Conservation (phyloP, 805 yeast genomes). For the Scheffersomyces coipomensis region DNA sequence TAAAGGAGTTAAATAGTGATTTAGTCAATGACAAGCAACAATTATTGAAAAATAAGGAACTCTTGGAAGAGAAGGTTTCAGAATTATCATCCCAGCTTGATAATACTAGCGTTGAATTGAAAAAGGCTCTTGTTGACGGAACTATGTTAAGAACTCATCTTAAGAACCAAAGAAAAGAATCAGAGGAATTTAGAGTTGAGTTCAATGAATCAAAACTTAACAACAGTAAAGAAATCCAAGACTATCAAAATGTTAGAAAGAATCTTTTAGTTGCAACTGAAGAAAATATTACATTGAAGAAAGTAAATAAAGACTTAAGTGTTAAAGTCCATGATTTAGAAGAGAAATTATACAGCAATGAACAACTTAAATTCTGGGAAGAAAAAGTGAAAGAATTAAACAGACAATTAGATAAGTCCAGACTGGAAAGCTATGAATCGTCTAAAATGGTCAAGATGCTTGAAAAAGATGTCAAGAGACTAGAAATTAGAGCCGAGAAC, state of each 20-base stretch:
- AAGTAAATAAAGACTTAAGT: slow-evolving; percentile 51
- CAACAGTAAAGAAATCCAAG: slow-evolving; percentile 26
- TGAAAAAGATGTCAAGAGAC: slow-evolving; percentile 53
- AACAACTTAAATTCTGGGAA: slow-evolving; percentile 63
- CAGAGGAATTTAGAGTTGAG: slow-evolving; percentile 32
- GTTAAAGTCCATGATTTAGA: slow-evolving; percentile 46
- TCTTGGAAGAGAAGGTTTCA: slow-evolving; percentile 28
- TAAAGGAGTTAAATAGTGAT: slow-evolving; percentile 60
- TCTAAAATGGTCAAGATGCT: slow-evolving; percentile 48
- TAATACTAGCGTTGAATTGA: slow-evolving; percentile 19
- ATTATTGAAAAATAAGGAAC: slow-evolving; percentile 40
- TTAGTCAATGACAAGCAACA: slow-evolving; percentile 62
- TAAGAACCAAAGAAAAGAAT: slow-evolving; percentile 30
- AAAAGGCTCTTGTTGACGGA: slow-evolving; percentile 25
- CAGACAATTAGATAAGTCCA: slow-evolving; percentile 44
- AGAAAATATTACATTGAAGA: slow-evolving; percentile 65
- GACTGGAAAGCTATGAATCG: slow-evolving; percentile 49
- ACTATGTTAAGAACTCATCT: slow-evolving; percentile 33
- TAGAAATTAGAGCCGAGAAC: slow-evolving; percentile 49
- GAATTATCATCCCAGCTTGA: slow-evolving; percentile 25
- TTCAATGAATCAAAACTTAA: slow-evolving; percentile 28
- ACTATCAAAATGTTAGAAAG: slow-evolving; percentile 40
- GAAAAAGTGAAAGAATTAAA: slow-evolving; percentile 54
- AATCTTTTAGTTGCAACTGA: slow-evolving; percentile 58
- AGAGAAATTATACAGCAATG: slow-evolving; percentile 45